These are phyloP conservation scores for Candida ovalis DNA, from an alignment of 805 yeast species.

Conservation along the genomic window DNA sequence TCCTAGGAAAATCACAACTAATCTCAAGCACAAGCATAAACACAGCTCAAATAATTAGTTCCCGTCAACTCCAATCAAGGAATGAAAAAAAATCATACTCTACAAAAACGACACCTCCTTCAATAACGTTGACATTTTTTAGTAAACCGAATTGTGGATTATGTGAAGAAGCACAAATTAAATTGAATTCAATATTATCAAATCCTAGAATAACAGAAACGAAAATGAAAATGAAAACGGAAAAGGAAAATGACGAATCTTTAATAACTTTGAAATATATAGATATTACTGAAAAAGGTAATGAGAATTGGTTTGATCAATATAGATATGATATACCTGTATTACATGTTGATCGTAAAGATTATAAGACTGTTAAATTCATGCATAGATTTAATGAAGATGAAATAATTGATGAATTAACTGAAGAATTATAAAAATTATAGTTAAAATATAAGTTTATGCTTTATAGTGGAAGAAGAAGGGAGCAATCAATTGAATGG, in stretches of 20 bases:
- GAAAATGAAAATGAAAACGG: too few relatives aligned
- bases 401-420: slow-evolving; percentile 50
- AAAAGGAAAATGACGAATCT: neutral
- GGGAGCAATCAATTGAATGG: too few relatives aligned
- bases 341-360: slow-evolving; percentile 56
- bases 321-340: slow-evolving; percentile 80
- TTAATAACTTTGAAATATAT: slow-evolving; percentile 30
- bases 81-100: too few relatives aligned
- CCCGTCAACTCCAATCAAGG: too few relatives aligned
- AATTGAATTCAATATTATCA: slow-evolving; percentile 41
- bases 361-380: slow-evolving; percentile 47
- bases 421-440: slow-evolving; percentile 29
- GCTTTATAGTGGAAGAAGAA: too few relatives aligned
- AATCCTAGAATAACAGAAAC: slow-evolving; percentile 17
- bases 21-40: too few relatives aligned
- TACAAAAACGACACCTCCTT: neutral
- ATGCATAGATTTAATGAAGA: slow-evolving; percentile 64
- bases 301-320: slow-evolving; percentile 63
- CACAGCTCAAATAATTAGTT: too few relatives aligned
- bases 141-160: slow-evolving; percentile 68
- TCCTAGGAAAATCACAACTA: too few relatives aligned
- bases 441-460: too few relatives aligned
- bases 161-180: slow-evolving; percentile 60
- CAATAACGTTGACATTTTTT: slow-evolving; percentile 48
- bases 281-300: slow-evolving; percentile 58